A percentile compares a stretch with the other conserved stretches of the same genome.
Conservation (phyloP, 176 grass and related monocot species). For the Oryza glumipatula region DNA sequence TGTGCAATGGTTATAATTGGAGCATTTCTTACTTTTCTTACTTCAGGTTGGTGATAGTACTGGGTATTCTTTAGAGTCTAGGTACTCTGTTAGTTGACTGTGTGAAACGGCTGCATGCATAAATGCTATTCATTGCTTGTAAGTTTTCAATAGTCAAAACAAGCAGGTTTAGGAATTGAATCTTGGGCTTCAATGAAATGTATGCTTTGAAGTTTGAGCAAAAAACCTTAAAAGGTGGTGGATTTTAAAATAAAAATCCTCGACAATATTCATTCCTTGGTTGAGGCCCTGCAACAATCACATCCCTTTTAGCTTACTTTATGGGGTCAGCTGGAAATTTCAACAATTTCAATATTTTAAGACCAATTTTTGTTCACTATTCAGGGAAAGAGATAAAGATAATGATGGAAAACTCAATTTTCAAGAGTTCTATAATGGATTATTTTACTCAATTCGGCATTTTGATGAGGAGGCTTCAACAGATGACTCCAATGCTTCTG, state of each 20-base stretch:
- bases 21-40: conserved; percentile 18
- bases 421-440: conserved; percentile 82
- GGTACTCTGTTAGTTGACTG: conserved; percentile 12
- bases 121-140: background rate
- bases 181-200: conserved; percentile 14
- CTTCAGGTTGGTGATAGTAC: conserved; percentile 8
- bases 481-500: conserved; percentile 57
- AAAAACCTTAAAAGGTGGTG: conserved; percentile 1
- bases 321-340: background rate
- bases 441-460: conserved; percentile 82
- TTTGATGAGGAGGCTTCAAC: conserved; percentile 67
- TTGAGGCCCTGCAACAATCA: background rate
- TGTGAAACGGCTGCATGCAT: conserved; percentile 28
- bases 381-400: conserved; percentile 96
- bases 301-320: background rate
- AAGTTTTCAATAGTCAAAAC: conserved; percentile 3
- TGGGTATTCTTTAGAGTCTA: background rate
- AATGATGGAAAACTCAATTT: conserved; percentile 82
- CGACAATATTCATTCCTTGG: background rate
- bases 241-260: conserved; percentile 25
- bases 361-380: conserved; percentile 34
- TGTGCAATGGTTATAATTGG: background rate
- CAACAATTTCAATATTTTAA: conserved; percentile 7
- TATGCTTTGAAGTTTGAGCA: conserved; percentile 4
- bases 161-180: conserved; percentile 16